phyloP scores from a whole-genome alignment of 108 stramenopile species.

The Cyclotella atomus region DNA sequence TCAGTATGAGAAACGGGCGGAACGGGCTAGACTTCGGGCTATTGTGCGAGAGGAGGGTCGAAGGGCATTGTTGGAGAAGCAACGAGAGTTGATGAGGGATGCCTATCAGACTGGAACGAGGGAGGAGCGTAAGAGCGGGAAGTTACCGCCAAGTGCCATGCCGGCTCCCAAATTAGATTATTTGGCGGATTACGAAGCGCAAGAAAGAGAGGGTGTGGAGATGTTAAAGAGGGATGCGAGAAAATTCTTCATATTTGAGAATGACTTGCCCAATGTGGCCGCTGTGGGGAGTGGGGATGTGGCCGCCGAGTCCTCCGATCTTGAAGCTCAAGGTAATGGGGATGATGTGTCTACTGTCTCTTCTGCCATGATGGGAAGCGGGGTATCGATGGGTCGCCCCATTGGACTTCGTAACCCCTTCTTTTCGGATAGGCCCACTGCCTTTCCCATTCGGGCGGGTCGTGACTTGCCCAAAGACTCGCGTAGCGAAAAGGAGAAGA shows the following conservation, averaged over 20 bases:
- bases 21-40: constrained; percentile 78
- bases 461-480: constrained; percentile 69
- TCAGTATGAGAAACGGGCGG: constrained; percentile 55
- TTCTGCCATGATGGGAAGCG: no score
- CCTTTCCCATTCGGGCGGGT: constrained; percentile 71
- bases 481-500: constrained; percentile 85
- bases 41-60: constrained; percentile 73
- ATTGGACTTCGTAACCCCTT: constrained; percentile 70
- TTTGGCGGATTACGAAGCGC: constrained; percentile 71
- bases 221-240: constrained; percentile 74
- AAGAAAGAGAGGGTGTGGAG: constrained; percentile 79
- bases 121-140: constrained; percentile 10
- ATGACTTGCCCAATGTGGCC: constrained; percentile 33
- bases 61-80: constrained; percentile 64
- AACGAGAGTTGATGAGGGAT: constrained; percentile 68
- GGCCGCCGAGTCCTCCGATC: constrained; percentile 14
- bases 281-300: constrained; percentile 16
- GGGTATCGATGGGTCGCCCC: constrained; percentile 72
- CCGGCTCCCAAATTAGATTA: constrained; percentile 74
- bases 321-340: constrained; percentile 8
- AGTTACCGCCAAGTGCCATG: constrained; percentile 53
- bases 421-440: constrained; percentile 50
- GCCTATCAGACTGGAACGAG: constrained; percentile 31
- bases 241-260: constrained; percentile 82
- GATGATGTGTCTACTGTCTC: background rate